Evolutionary conservation across 2,329 filamentous ascomycete genomes (phyloP).

Genomic region (Sclerotinia borealis): DNA sequence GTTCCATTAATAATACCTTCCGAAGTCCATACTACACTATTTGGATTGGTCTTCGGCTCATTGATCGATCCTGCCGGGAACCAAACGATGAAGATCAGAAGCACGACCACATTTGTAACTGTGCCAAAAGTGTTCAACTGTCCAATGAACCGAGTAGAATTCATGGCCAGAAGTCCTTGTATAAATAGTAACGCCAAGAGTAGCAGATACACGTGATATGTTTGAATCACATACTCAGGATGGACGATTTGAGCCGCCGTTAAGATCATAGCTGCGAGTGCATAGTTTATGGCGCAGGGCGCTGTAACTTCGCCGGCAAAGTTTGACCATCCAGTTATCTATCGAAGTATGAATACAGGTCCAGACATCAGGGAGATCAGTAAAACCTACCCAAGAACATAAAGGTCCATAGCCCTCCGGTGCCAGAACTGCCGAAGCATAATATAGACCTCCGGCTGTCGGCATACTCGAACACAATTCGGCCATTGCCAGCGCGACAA

Average conservation of each 20-base stretch:
- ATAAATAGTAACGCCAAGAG: conserved; percentile 31
- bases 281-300: conserved; percentile 31
- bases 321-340: conserved; percentile 18
- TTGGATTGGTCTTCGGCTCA: conserved; percentile 11
- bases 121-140: conserved; percentile 14
- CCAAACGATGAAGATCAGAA: conserved; percentile 33
- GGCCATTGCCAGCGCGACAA: conserved; percentile 53
- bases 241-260: conserved; percentile 33
- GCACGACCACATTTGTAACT: conserved; percentile 29
- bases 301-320: conserved; percentile 16
- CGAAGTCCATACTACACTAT: conserved; percentile 12
- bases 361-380: neutral
- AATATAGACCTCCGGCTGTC: conserved; percentile 58
- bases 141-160: conserved; percentile 30
- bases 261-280: conserved; percentile 33
- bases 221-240: conserved; percentile 30
- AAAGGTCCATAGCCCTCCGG: conserved; percentile 27
- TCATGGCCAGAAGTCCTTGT: conserved; percentile 33
- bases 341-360: neutral
- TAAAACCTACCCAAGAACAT: conserved; percentile 13
- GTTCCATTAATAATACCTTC: conserved; percentile 48
- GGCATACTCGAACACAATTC: conserved; percentile 61
- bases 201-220: conserved; percentile 34
- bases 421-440: conserved; percentile 43
- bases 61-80: conserved; percentile 16